Base-by-base conservation (phyloP, 148 eudicot species). In the Camellia japonica region DNA sequence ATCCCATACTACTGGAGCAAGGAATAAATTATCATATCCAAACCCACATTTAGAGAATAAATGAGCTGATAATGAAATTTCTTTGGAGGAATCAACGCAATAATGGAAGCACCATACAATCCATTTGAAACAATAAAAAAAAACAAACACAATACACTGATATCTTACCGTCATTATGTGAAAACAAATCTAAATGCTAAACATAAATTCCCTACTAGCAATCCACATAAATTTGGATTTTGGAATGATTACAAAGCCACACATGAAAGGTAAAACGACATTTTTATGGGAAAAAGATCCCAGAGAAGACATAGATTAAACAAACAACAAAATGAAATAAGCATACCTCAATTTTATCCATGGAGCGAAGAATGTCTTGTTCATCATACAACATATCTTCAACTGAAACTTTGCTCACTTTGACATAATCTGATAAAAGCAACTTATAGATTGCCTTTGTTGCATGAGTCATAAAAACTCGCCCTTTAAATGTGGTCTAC, bases 401-500 rank as follows among this genome's bases (percentile, higher is more conserved):
- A 76, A 93, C 97, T 69, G 98, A 95, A 54, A 95, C 97, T 84
- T 95, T 95, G 90, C 97, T 95, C 76, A 95, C 98, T 95, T 95
- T 95, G 59, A 93, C 96, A 88, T 90, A 95, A 83, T 95, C 98
- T 1, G 97, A 85, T 87, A 93, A 85, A 87, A 95, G 91, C 84
- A 95, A 81, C 90, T 90, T 91, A 85, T 93, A 95, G 63, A 95
- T 88, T 74, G 97, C 97, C 86, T 95, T 93, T 19, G 98, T 95
- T 30, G 98, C 97, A 88, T 93, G 98, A 71, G 98, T 95, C 98
- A 95, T 95, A 79, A 90, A 95, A 80, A 95, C 97, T 66, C 94
- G 86, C 71, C 98, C 98, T 82, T 82, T 95, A 86, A 95, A 95
- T 15, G 90, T 89, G 19, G 97, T 95, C 98, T 95, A 87, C 71